Evolutionary conservation across 805 yeast genomes (phyloP).

Genomic region (Tetrapisispora phaffii): DNA sequence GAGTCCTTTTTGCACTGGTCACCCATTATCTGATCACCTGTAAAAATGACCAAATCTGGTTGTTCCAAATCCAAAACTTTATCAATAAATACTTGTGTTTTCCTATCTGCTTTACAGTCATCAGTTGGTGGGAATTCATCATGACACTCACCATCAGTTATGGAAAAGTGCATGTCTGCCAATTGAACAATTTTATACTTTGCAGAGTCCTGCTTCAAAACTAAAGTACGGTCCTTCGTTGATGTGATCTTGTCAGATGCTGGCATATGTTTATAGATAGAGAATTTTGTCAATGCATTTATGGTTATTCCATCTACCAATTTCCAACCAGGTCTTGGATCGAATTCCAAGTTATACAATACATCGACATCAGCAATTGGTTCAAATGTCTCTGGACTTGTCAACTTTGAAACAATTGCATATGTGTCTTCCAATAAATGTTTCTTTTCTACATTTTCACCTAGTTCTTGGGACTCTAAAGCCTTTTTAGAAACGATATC

Average conservation of each 20-base stretch:
- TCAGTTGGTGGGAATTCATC: constrained; percentile 55
- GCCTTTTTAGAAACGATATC: neutral
- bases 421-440: neutral
- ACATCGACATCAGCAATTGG: constrained; percentile 1
- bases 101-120: constrained; percentile 68
- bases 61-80: constrained; percentile 58
- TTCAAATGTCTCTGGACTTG: neutral
- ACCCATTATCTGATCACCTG: constrained; percentile 92
- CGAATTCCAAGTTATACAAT: neutral
- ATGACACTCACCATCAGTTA: constrained; percentile 70
- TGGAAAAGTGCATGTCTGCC: constrained; percentile 86
- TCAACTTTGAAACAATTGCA: neutral
- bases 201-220: constrained; percentile 3
- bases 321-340: neutral
- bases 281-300: neutral
- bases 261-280: neutral
- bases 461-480: neutral
- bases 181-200: constrained; percentile 75
- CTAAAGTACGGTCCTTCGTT: neutral
- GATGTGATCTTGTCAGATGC: neutral
- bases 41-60: constrained; percentile 77
- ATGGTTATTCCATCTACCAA: neutral
- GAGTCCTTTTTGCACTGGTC: constrained; percentile 63
- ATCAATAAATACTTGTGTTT: constrained; percentile 54
- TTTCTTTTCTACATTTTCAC: neutral